A percentile compares a stretch with the other conserved stretches of the same genome.
Evolutionary conservation across 768 basidiomycete species (phyloP).

Genomic region (Trametes gibbosa): DNA sequence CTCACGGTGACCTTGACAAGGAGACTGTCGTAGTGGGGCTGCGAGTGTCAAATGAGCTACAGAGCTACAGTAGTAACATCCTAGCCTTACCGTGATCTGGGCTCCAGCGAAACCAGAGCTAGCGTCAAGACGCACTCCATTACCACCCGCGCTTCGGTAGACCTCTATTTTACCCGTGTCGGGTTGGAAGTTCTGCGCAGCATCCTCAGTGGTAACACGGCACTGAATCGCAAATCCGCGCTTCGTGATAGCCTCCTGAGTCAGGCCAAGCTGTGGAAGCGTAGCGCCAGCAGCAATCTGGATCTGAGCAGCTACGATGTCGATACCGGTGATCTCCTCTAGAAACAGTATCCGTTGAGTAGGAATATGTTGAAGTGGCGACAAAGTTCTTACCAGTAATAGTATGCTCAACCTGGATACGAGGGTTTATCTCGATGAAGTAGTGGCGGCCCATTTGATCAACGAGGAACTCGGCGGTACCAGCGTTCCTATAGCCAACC

Average conservation of each 20-base stretch:
- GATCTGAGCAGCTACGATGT: conserved; percentile 98
- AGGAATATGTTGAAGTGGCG: not conserved
- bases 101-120: conserved; percentile 98
- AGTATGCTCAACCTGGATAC: conserved; percentile 99
- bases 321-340: conserved; percentile 99
- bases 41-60: not conserved
- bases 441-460: conserved; percentile 96
- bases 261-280: conserved; percentile 90
- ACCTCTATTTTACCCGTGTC: conserved; percentile 99
- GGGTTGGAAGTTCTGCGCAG: conserved; percentile 89
- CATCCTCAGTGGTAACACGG: conserved; percentile 97
- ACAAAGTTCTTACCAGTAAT: conserved; percentile 72
- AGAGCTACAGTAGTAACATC: not conserved
- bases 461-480: conserved; percentile 97
- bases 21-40: conserved; percentile 98
- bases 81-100: conserved; percentile 81
- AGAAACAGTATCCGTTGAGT: conserved; percentile 5
- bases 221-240: conserved; percentile 98
- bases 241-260: conserved; percentile 93
- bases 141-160: conserved; percentile 97
- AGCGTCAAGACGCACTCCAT: conserved; percentile 95
- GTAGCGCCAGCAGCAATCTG: conserved; percentile 99
- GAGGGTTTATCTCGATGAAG: conserved; percentile 99
- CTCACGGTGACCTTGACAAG: conserved; percentile 95
- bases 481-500: conserved; percentile 94